Conservation (phyloP, 192 early-diverging fungal species). For the Diversispora eburnea region DNA sequence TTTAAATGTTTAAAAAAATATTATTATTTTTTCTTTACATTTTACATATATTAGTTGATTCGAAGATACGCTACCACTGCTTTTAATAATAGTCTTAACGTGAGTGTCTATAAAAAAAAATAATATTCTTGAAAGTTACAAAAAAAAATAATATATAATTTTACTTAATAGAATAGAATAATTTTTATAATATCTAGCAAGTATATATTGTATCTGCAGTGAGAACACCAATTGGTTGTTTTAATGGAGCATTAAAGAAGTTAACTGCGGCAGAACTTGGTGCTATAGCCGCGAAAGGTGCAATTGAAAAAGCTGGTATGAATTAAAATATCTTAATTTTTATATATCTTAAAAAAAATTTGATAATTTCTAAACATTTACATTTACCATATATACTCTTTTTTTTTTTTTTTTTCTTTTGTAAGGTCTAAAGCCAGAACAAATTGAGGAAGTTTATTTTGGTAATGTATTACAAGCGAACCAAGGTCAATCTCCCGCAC, state of each 20-base stretch:
- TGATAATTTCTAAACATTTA: too few relatives aligned
- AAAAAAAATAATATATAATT: too few relatives aligned
- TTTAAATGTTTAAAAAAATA: too few relatives aligned
- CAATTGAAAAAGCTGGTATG: conserved; percentile 77
- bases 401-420: neutral
- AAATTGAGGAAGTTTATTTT: conserved; percentile 93
- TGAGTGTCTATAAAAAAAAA: too few relatives aligned
- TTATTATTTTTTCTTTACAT: too few relatives aligned
- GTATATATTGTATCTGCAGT: conserved; percentile 66
- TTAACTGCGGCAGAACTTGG: conserved; percentile 85
- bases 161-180: too few relatives aligned
- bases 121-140: too few relatives aligned
- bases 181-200: conserved; percentile 36
- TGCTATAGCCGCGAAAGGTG: conserved; percentile 75
- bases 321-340: neutral
- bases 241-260: conserved; percentile 82
- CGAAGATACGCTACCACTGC: too few relatives aligned
- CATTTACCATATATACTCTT: too few relatives aligned
- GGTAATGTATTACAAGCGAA: conserved; percentile 91
- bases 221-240: conserved; percentile 90
- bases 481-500: conserved; percentile 88
- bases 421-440: conserved; percentile 64
- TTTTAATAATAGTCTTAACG: too few relatives aligned
- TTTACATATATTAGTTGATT: too few relatives aligned
- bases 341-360: too few relatives aligned